Base-by-base conservation (phyloP, 208 protist species). In the Trichomonas tenax region DNA sequence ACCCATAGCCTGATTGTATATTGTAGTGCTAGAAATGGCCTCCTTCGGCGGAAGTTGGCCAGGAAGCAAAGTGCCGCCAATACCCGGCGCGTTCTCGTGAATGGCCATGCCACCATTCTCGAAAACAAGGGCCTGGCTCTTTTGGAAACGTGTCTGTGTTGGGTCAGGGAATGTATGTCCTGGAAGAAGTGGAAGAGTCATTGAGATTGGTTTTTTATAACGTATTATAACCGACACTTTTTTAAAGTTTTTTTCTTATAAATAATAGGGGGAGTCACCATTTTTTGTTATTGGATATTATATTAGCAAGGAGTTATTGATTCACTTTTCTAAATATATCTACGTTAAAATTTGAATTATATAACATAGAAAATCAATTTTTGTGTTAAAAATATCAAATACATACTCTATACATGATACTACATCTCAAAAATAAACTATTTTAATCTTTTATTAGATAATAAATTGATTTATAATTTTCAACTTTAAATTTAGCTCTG, bases 111-210 rank as follows among this genome's bases (percentile, higher is more conserved):
- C 86, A 38, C 86, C 86, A 51, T 93, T 93, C 44, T 93, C 44
- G 31, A 93, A 93, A 38, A 51, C 44, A 51, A 93, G 44, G 31
- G 86, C 86, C 46, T 93, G 86, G 86, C 86, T 93, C 44, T 93
- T 93, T 6, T 93, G 86, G 44, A 93, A 93, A 10, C 34, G 23
- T 38, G 36, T 40, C 46, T 51, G 86, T 34, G 86, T 93, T 48
- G 86, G 86, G 17, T 93, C 86, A 51, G 86, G 86, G 36, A 93
- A 93, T 10, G 86, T 93, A 58, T 93, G 45, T 11, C 86, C 86
- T 38, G 86, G 86, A 93, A 93, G 86, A 93, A 93, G 86, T 58
- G 86, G 86, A 51, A 93, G 44, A 93, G 44, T 93, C 86, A 93
- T 93, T 48, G 2, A 9, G 48, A 48, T 84, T 34, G 36, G 34